Base-by-base conservation (phyloP, 2,329 filamentous ascomycete species). In the Polytolypa hystricis region DNA sequence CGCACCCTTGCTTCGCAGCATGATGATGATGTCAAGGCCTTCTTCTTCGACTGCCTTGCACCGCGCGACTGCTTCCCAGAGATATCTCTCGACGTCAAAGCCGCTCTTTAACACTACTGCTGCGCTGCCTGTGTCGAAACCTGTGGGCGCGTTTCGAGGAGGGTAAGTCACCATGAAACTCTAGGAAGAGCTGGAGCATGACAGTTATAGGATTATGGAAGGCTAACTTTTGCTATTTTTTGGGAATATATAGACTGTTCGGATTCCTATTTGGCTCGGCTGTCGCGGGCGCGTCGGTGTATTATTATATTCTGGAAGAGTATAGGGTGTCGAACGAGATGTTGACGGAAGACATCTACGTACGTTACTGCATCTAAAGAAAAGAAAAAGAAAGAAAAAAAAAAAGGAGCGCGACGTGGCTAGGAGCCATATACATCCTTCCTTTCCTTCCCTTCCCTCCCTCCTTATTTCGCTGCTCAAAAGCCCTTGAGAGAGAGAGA, bases 321-420 rank as follows among this genome's bases (percentile, higher is more conserved):
- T 96, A 95, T 70, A 85, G 86, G 66, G 71, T 86, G 29, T 84
- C 85, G 49, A 96, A 95, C 67, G 84, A 93, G 65, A 73, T 95
- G 55, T 69, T 96, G 63, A 89, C 81, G 42, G 86, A 94, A 65
- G 89, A 96, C 64, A 94, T 96, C 60, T 89, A 89, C 64, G 89
- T 95, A 74, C 62, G 84, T 80, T 38, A 36, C 31, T 38, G 39
- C 34, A 40, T 47, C 34, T 47, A 25, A 44, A 28, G 16, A 28
- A 33, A 15, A 30, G 9, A 31, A 14, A 19, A 8, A 19, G 3
- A 7, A 14, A 35, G 16, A 29, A 9, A 35, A n/a, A n/a, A 35
- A 27, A 35, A 18, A 35, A 16, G 11, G 33, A 8, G 23, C 10
- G 1, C 23, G 23, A 12, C 12, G 23, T 26, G 4, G 23, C 4